These are phyloP conservation scores for Apiospora phragmitis DNA, from an alignment of 2,329 filamentous ascomycete species.

Conservation along the genomic window DNA sequence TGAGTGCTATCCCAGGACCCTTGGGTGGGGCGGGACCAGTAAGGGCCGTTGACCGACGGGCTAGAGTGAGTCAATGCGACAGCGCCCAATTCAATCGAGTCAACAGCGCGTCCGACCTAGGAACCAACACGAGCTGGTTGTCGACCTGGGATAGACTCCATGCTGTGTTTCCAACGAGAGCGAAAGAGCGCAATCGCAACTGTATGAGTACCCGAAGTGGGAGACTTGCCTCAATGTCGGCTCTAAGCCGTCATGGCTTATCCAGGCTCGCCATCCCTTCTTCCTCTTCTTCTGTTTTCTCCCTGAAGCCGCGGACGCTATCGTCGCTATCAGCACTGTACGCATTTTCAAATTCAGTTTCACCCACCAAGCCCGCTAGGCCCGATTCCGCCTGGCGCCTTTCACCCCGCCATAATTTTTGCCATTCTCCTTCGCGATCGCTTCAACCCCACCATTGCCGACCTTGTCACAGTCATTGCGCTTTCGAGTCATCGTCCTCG, in stretches of 20 bases:
- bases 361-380: not conserved
- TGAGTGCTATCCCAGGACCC: no score
- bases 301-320: not conserved
- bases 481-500: not conserved
- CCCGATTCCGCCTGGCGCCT: constrained; percentile 11
- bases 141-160: not conserved
- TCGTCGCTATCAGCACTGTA: not conserved
- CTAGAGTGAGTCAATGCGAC: not conserved
- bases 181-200: not conserved
- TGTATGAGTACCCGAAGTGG: not conserved
- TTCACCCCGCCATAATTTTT: constrained; percentile 18
- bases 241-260: not conserved
- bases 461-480: not conserved
- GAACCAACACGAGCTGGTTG: not conserved
- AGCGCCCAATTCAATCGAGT: not conserved
- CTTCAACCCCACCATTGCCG: constrained; percentile 16
- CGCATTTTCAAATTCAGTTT: not conserved
- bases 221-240: not conserved
- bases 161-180: not conserved
- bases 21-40: not conserved
- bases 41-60: not conserved
- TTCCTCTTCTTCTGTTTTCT: not conserved
- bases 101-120: not conserved
- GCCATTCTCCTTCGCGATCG: not conserved
- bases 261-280: not conserved